phyloP scores from a whole-genome alignment of 108 stramenopile genomes.

The Bacterosira constricta region DNA sequence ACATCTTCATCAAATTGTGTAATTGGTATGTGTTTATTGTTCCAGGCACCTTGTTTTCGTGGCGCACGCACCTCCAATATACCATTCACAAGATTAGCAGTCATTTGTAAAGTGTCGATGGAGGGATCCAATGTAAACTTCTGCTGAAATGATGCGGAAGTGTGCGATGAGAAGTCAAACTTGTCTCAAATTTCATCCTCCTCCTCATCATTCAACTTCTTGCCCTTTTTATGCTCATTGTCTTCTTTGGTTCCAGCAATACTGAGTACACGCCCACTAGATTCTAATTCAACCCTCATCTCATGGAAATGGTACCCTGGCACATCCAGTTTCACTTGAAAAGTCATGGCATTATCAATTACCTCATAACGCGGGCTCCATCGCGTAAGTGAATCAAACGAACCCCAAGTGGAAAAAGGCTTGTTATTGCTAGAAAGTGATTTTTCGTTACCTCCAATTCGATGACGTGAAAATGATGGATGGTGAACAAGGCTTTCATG shows the following conservation, averaged over 20 bases:
- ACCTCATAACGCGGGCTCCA: constrained; percentile 63
- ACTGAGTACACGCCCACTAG: constrained; percentile 29
- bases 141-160: constrained; percentile 45
- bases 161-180: constrained; percentile 18
- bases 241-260: constrained; percentile 33
- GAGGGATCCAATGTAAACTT: constrained; percentile 62
- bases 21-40: constrained; percentile 33
- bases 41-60: background rate
- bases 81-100: constrained; percentile 64
- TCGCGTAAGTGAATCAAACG: constrained; percentile 16
- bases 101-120: constrained; percentile 57
- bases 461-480: constrained; percentile 6
- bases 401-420: background rate
- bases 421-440: background rate
- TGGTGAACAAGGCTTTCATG: constrained; percentile 2
- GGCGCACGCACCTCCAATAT: constrained; percentile 62
- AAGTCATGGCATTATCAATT: constrained; percentile 52
- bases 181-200: background rate
- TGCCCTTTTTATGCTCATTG: background rate
- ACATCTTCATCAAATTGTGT: constrained; percentile 19
- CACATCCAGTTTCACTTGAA: constrained; percentile 62
- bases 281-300: constrained; percentile 33
- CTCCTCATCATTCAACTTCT: background rate
- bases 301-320: constrained; percentile 57
- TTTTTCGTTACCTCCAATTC: background rate